phyloP scores from a whole-genome alignment of 2,329 filamentous ascomycete genomes.

The Didymella sp. region DNA sequence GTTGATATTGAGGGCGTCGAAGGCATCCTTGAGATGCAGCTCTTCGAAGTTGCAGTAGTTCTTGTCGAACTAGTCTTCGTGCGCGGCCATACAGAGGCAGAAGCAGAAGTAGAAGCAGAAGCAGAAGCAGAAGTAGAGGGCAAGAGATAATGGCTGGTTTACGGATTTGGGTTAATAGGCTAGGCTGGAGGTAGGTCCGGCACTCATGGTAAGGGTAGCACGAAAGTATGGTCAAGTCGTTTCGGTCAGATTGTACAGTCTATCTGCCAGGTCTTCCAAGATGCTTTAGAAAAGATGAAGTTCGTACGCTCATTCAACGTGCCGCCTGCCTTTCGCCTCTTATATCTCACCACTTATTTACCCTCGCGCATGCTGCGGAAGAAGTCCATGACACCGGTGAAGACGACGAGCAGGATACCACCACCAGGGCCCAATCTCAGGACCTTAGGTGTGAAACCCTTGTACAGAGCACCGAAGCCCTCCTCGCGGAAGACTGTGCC shows the following conservation, averaged over 20 bases:
- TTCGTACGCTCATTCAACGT: not conserved
- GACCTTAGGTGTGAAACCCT: slow-evolving; percentile 97
- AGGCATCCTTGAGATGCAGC: no score
- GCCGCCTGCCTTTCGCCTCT: not conserved
- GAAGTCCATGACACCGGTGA: slow-evolving; percentile 90
- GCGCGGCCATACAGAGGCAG: no score
- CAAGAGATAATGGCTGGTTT: no score
- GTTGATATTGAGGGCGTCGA: no score
- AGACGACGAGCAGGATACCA: slow-evolving; percentile 81
- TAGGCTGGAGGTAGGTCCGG: not conserved
- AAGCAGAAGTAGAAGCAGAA: no score
- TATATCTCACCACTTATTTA: slow-evolving; percentile 9
- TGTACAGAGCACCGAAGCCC: slow-evolving; percentile 90
- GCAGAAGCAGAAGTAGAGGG: no score
- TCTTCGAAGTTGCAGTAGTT: no score
- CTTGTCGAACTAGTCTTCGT: no score
- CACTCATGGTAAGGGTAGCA: not conserved
- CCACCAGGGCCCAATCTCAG: slow-evolving; percentile 75
- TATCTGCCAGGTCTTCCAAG: not conserved
- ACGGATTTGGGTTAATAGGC: not conserved
- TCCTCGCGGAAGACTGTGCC: slow-evolving; percentile 91
- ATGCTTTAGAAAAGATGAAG: not conserved
- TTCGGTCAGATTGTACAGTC: slow-evolving; percentile 1
- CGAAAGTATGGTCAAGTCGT: not conserved
- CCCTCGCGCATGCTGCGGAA: slow-evolving; percentile 73